Base-by-base conservation (phyloP, 148 eudicot species). In the Cornus florida region DNA sequence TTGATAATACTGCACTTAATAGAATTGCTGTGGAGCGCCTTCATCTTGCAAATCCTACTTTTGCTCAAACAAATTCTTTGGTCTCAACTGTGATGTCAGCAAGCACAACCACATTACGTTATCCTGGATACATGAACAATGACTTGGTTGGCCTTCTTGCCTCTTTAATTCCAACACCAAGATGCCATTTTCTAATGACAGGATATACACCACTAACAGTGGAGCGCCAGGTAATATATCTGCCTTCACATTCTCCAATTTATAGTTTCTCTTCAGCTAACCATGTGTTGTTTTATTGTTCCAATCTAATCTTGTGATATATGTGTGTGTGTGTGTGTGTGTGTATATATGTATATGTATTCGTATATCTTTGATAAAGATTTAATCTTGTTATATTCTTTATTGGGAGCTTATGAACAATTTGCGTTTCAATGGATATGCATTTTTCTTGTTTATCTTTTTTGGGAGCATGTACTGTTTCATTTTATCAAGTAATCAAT, bases 31-130 rank as follows among this genome's bases (percentile, higher is more conserved):
- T 90, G 70, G 98, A 97, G 87, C 90, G 99, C 74, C 98, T 97
- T 79, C 97, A 97, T 84, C 91, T 97, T 69, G 22, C 89, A 75
- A 94, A 87, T 86, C 99, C 99, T 78, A 91, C 99, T 38, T 92
- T 97, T 88, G 91, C 93, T 69, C 97, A 97, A 84, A 97, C 98
- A 81, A 97, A 97, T 84, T 94, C 99, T 24, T 77, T 97, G 80
- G 99, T 97, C 24, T 97, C 99, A 32, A 97, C 99, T 73, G 99
- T 97, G 67, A 97, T 97, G 99, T 94, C 99, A 19, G 99, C 99
- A 56, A 97, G 99, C 91, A 97, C 99, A 31, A 97, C 99, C 66
- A 97, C 99, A 31, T 83, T 97, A 78, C 94, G 99, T 23, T 97
- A 97, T 83, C 99, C 99, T 67, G 99, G 99, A 75, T 97, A 97